phyloP scores from a whole-genome alignment of 2,329 filamentous ascomycete genomes.

The Leptographium wingfieldii region DNA sequence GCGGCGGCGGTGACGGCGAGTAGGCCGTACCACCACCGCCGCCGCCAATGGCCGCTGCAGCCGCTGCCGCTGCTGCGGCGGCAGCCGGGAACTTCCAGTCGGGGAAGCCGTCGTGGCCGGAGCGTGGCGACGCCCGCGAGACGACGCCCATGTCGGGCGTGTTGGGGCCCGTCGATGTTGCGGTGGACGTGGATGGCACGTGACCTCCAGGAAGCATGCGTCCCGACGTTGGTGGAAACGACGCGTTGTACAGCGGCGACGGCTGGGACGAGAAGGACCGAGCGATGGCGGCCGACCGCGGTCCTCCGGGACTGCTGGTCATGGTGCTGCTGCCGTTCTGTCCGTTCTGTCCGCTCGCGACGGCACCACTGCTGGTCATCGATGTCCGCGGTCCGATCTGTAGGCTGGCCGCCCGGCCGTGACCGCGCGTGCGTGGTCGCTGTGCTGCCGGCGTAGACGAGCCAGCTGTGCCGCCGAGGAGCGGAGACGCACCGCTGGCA shows the following conservation, averaged over 20 bases:
- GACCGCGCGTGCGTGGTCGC: constrained; percentile 44
- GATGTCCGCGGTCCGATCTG: constrained; percentile 50
- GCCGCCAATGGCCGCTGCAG: constrained; percentile 15
- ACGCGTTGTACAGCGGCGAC: constrained; percentile 42
- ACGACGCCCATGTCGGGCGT: constrained; percentile 25
- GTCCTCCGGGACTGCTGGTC: background rate
- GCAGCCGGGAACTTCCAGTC: constrained; percentile 45
- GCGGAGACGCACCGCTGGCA: background rate
- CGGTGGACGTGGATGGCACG: constrained; percentile 19
- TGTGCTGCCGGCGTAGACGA: background rate
- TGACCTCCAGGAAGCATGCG: constrained; percentile 15
- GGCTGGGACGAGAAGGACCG: constrained; percentile 30
- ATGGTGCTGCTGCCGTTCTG: background rate
- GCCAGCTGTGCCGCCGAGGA: constrained; percentile 22
- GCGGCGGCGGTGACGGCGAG: constrained; percentile 17
- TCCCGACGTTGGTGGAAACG: constrained; percentile 31
- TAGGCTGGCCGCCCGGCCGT: constrained; percentile 69
- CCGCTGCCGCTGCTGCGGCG: constrained; percentile 23
- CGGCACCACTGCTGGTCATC: constrained; percentile 16
- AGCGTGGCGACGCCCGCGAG: constrained; percentile 25
- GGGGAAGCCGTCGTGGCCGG: constrained; percentile 30
- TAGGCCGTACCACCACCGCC: constrained; percentile 15
- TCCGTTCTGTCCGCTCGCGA: background rate
- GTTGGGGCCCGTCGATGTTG: constrained; percentile 30
- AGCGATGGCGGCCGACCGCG: constrained; percentile 24